Percentiles rank a stretch among this genome's conserved stretches.
phyloP scores from a whole-genome alignment of 345 rosid species.

The Erodium maritimum region DNA sequence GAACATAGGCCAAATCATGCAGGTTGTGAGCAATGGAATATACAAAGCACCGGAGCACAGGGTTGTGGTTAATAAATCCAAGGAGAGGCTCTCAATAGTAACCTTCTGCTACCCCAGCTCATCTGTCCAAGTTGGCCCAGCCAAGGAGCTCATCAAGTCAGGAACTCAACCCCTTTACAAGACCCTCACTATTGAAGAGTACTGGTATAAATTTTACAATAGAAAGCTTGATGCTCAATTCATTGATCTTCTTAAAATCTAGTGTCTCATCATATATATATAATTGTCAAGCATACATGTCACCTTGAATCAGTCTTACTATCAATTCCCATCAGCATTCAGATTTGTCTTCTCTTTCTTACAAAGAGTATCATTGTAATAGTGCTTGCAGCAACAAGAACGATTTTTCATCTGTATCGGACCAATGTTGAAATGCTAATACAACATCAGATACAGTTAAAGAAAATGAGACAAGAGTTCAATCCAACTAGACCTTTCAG shows the following conservation, averaged over 20 bases:
- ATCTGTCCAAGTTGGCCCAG: conserved; percentile 22
- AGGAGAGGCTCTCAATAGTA: conserved; percentile 20
- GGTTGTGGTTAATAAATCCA: conserved; percentile 13
- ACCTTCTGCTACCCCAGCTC: conserved; percentile 25
- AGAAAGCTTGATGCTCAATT: conserved; percentile 10
- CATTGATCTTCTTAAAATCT: conserved; percentile 7
- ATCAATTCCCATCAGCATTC: background rate
- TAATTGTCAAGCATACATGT: too few relatives aligned
- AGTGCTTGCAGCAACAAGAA: too few relatives aligned
- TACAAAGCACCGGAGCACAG: conserved; percentile 17
- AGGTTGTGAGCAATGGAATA: conserved; percentile 19
- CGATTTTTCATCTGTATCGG: too few relatives aligned
- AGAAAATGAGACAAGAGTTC: too few relatives aligned
- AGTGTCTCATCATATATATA: background rate
- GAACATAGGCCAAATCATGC: conserved; percentile 16
- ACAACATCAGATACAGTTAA: too few relatives aligned
- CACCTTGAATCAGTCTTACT: too few relatives aligned
- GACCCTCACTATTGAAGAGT: conserved; percentile 16
- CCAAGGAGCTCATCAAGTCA: conserved; percentile 13
- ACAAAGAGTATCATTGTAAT: too few relatives aligned
- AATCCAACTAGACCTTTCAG: too few relatives aligned
- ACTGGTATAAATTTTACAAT: conserved; percentile 13
- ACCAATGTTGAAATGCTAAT: too few relatives aligned
- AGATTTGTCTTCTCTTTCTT: too few relatives aligned
- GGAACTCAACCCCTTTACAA: conserved; percentile 17